These are phyloP conservation scores for Amanita thiersii DNA, from an alignment of 768 basidiomycete species.

Conservation along the genomic window DNA sequence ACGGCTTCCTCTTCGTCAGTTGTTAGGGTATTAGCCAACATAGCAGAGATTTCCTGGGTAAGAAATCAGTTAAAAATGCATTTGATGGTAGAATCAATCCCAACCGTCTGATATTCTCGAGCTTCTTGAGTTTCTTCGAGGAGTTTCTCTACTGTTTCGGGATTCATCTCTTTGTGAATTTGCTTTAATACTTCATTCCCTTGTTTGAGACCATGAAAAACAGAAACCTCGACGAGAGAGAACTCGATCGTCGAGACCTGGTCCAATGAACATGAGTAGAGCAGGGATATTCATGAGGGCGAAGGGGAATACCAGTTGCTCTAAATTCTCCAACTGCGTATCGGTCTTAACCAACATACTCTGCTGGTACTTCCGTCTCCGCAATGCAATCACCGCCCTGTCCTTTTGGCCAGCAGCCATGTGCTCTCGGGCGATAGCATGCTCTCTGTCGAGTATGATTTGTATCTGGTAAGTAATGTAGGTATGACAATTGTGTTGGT, in stretches of 20 bases:
- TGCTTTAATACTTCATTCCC: constrained; percentile 91
- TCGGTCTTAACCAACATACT: constrained; percentile 83
- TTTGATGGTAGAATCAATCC: not conserved
- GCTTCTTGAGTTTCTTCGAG: constrained; percentile 92
- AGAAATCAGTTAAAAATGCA: constrained; percentile 6
- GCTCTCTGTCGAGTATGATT: constrained; percentile 77
- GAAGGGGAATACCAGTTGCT: constrained; percentile 60
- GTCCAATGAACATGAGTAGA: not conserved
- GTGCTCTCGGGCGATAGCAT: constrained; percentile 81
- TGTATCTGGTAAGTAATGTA: constrained; percentile 64
- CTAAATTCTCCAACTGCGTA: constrained; percentile 77
- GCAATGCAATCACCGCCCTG: constrained; percentile 78
- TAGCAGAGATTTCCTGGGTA: constrained; percentile 83
- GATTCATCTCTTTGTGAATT: constrained; percentile 88
- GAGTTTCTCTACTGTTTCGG: constrained; percentile 89
- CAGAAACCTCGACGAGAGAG: constrained; percentile 87
- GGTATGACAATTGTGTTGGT: constrained; percentile 1
- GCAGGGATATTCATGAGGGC: not conserved
- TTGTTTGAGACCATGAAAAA: constrained; percentile 87
- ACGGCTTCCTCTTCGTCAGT: constrained; percentile 93
- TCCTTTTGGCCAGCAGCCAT: constrained; percentile 79
- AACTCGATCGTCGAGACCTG: constrained; percentile 97
- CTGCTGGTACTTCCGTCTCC: constrained; percentile 93
- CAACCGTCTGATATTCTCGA: constrained; percentile 80
- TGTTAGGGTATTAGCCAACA: constrained; percentile 75